Evolutionary conservation across 2,329 filamentous ascomycete species (phyloP).

Genomic region (Penicillium crustosum): DNA sequence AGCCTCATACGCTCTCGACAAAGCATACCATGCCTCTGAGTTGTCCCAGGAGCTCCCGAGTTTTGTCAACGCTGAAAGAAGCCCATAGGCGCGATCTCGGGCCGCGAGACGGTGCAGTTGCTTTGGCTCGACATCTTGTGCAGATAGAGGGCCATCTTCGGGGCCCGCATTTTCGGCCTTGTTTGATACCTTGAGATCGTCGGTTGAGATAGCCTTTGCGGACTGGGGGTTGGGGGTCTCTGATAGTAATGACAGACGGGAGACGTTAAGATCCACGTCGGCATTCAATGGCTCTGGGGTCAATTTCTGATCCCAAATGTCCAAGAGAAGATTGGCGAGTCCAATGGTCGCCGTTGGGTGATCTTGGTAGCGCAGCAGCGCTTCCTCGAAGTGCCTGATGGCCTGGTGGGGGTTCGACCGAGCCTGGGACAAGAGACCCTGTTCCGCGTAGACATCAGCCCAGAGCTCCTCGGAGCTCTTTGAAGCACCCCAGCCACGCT

Average conservation of each 20-base stretch:
- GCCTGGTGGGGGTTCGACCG: slow-evolving; percentile 66
- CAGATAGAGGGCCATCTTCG: slow-evolving; percentile 12
- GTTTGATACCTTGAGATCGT: slow-evolving; percentile 19
- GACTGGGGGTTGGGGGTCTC: slow-evolving; percentile 23
- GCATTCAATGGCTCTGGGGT: slow-evolving; percentile 35
- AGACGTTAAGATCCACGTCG: slow-evolving; percentile 29
- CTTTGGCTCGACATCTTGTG: slow-evolving; percentile 57
- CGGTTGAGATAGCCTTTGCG: slow-evolving; percentile 22
- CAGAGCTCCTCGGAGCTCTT: slow-evolving; percentile 81
- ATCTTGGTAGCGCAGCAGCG: slow-evolving; percentile 74
- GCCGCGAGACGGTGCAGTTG: slow-evolving; percentile 81
- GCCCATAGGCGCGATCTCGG: slow-evolving; percentile 80
- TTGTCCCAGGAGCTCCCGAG: slow-evolving; percentile 86
- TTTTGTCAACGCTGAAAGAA: slow-evolving; percentile 80
- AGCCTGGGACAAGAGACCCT: slow-evolving; percentile 65
- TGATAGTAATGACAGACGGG: slow-evolving; percentile 27
- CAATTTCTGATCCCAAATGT: slow-evolving; percentile 67
- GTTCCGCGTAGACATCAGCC: slow-evolving; percentile 80
- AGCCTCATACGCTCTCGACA: slow-evolving; percentile 84
- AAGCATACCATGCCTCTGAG: slow-evolving; percentile 87
- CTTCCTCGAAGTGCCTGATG: slow-evolving; percentile 75
- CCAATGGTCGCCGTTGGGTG: slow-evolving; percentile 79
- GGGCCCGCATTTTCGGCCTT: slow-evolving; percentile 4
- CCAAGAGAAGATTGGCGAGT: slow-evolving; percentile 79
- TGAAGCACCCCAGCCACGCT: slow-evolving; percentile 72